Conservation (phyloP, 768 basidiomycete genomes). For the Mycena latifolia region DNA sequence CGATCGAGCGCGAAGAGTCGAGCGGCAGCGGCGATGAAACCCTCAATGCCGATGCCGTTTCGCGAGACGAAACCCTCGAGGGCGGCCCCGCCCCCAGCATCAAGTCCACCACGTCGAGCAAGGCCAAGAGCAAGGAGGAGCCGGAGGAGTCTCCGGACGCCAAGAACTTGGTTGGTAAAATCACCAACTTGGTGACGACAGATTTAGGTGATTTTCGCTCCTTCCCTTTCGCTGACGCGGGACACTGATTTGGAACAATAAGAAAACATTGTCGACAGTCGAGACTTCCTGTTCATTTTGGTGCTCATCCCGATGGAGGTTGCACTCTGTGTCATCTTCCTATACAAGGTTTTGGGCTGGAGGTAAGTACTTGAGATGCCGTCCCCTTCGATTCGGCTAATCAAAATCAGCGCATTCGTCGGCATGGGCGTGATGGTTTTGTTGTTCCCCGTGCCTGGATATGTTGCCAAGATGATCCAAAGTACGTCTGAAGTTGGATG, state of each 20-base stretch:
- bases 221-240: not conserved
- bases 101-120: constrained; percentile 34
- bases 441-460: constrained; percentile 70
- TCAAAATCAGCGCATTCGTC: constrained; percentile 59
- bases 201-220: constrained; percentile 47
- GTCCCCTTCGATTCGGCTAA: not conserved
- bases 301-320: constrained; percentile 54
- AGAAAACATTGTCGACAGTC: constrained; percentile 20
- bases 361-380: constrained; percentile 46
- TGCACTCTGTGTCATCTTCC: constrained; percentile 53
- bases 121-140: constrained; percentile 32
- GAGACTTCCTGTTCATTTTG: constrained; percentile 32
- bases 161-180: constrained; percentile 74
- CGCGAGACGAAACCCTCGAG: constrained; percentile 31
- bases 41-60: constrained; percentile 18
- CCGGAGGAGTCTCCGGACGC: constrained; percentile 30
- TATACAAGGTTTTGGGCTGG: constrained; percentile 65
- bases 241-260: not conserved
- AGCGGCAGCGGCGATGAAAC: constrained; percentile 30
- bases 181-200: constrained; percentile 82
- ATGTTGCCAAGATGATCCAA: constrained; percentile 63
- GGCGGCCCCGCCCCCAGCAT: constrained; percentile 32
- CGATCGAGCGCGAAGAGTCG: constrained; percentile 21
- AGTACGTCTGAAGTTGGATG: constrained; percentile 18
- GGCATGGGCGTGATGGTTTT: constrained; percentile 55